Evolutionary conservation across 2,329 filamentous ascomycete genomes (phyloP).

Genomic region (Trichoderma endophyticum): DNA sequence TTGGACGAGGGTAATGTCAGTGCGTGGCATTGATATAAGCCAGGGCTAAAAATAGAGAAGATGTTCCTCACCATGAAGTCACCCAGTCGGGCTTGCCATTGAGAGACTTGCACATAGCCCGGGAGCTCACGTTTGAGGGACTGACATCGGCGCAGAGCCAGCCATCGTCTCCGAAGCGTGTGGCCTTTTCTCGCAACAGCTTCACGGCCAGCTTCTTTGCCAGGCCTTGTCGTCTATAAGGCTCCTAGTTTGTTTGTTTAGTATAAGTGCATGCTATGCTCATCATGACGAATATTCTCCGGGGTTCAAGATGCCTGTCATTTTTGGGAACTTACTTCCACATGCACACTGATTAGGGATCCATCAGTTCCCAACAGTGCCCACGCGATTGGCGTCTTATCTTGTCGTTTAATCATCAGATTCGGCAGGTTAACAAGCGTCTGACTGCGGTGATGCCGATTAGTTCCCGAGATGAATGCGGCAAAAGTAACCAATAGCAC

Average conservation of each 20-base stretch:
- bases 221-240: constrained; percentile 59
- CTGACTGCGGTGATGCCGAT: constrained; percentile 29
- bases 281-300: not conserved
- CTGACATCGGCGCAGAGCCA: constrained; percentile 64
- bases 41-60: not conserved
- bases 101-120: constrained; percentile 59
- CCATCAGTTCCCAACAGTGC: constrained; percentile 60
- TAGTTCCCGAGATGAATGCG: not conserved
- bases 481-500: not conserved
- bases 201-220: constrained; percentile 60
- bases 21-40: not conserved
- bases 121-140: constrained; percentile 57
- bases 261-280: not conserved
- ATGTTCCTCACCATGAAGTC: constrained; percentile 54
- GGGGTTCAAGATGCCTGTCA: not conserved
- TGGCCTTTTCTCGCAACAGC: constrained; percentile 51
- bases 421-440: constrained; percentile 46
- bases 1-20: not conserved
- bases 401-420: constrained; percentile 43
- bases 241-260: constrained; percentile 33
- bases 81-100: constrained; percentile 55
- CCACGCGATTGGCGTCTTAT: constrained; percentile 59
- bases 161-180: constrained; percentile 45
- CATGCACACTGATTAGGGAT: constrained; percentile 59
- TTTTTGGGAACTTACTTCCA: constrained; percentile 41